Base-by-base conservation (phyloP, 148 eudicot species). In the Salicornia ramosissima region DNA sequence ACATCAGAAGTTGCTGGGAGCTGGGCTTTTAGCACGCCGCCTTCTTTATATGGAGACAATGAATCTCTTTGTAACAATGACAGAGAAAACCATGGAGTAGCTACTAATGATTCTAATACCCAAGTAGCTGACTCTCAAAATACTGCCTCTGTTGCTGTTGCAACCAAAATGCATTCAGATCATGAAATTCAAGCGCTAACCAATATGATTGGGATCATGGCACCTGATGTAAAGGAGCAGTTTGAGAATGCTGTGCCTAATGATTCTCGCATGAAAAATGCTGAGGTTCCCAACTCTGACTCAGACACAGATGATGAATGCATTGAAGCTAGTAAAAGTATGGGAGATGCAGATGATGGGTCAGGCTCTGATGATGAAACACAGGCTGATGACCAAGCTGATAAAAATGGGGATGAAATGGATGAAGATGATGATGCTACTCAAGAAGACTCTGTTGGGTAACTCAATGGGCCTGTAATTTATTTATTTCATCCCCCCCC, bases 1-100 rank as follows among this genome's bases (percentile, higher is more conserved):
- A 78, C 98, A 66, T 94, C 97, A 11, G 97, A 94, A 75, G 86
- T 82, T 78, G 86, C 78, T 15, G 98, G 98, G 77, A 94, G 97
- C 76, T 90, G 97, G 97, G 96, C 89, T 11, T 80, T 74, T 75
- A 87, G 81, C 80, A 90, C 98, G 0, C 83, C 81, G 67, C 92
- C 98, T 51, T 90, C 96, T 8, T 80, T 79, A 36, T 90, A 84
- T 40, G 97, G 88, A 34, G 96, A 93, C 61, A 88, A 90, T 45
- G 92, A 90, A 52, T 83, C 91, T 73, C 85, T 82, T 6, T 76
- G 69, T 46, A 72, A 71, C 36, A 81, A 81, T 8, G 71, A 79
- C 31, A 64, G 61, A 73, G 83, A 67, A 42, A 71, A 70, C 50
- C 78, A 65, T 60, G 77, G n/a, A n/a, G n/a, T 46, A 63, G 73